Base-by-base conservation (phyloP, 768 basidiomycete species). In the Lyophyllum semitale region DNA sequence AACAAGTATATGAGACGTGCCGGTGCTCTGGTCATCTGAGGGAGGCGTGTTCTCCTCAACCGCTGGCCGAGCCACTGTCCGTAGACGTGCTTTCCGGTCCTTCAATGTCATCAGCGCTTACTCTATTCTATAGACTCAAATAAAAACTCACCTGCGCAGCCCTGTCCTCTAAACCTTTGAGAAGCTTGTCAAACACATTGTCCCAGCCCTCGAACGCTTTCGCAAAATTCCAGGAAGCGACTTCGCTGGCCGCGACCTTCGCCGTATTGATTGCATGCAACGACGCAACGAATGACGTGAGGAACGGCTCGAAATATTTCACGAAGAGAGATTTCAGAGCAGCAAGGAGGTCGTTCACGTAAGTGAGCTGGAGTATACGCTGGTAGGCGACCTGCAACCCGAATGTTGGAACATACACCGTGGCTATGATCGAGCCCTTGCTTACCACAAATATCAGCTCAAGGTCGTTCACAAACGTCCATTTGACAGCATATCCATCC, bases 401-500 rank as follows among this genome's bases (percentile, higher is more conserved):
- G 18, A 30, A 13, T 22, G 38, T 50, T 25, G 25, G 57, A 18
- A 22, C 42, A 55, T 53, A 52, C 57, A 43, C 50, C 13, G 22
- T 49, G 26, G 30, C 48, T 47, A 53, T 35, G 48, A 44, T 26
- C 25, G 50, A 43, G 6, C 29, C 11, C 35, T 49, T 41, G 77
- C 91, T 61, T 65, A 95, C 95, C 68, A 97, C 96, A 66, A 99
- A 98, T 52, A 98, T 95, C 63, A 99, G 82, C 58, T 96, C 96
- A 42, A 98, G 79, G 59, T 95, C 94, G 68, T 99, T 99, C 27
- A 91, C 88, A 64, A 95, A 92, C 0, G 93, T 87, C 95, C 96
- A 98, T 70, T 88, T 89, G 49, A 98, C 85, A 25, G 93, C 89
- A 63, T 94, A 96, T 1, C 95, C 95, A 63, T 96, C 95, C 69